These are phyloP conservation scores for Cyclotella choctawhatcheeana DNA, from an alignment of 108 stramenopile species.

Conservation along the genomic window DNA sequence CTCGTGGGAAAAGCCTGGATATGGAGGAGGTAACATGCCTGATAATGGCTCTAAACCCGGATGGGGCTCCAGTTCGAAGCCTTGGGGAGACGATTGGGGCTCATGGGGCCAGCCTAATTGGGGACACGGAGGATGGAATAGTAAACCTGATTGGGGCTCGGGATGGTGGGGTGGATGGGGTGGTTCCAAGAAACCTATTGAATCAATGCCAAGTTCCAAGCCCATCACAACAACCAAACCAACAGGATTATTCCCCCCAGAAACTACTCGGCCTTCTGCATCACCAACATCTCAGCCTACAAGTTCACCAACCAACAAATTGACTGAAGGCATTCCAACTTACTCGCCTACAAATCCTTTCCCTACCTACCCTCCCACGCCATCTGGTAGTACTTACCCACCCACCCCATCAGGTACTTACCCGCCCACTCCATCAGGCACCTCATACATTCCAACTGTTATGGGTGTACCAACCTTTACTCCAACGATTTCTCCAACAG, in stretches of 20 bases:
- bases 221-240: constrained; percentile 12
- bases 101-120: neutral
- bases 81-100: neutral
- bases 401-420: constrained; percentile 1
- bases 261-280: neutral
- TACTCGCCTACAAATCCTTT: neutral
- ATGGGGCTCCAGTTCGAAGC: neutral
- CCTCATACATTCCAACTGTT: constrained; percentile 6
- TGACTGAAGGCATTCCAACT: constrained; percentile 7
- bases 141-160: neutral
- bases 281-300: neutral
- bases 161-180: constrained; percentile 17
- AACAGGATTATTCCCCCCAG: neutral
- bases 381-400: neutral
- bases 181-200: neutral
- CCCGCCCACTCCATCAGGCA: neutral
- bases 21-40: neutral
- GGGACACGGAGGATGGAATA: neutral
- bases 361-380: neutral
- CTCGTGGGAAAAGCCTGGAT: neutral
- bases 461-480: constrained; percentile 9
- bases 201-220: constrained; percentile 11
- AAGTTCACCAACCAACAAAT: too few species aligned
- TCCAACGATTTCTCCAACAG: constrained; percentile 24
- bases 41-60: constrained; percentile 7